Evolutionary conservation across 1,284 basidiomycete species (phyloP), one percentile per base, ranked within the genome.

Genomic region (Dichomitus squalens): DNA sequence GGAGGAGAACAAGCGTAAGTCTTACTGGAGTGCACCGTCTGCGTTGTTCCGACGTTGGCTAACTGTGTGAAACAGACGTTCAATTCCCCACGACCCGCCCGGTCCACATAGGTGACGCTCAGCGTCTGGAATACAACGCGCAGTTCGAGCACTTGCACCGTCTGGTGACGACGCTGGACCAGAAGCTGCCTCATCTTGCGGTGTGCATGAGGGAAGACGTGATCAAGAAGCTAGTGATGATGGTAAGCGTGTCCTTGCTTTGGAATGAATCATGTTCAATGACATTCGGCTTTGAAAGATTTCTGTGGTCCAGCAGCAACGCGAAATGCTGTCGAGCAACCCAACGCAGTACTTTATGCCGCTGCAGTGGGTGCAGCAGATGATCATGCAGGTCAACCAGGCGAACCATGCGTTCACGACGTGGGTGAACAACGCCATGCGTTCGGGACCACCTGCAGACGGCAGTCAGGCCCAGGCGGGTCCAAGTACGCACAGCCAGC

Each of bases 321-420:
- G 81, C 31, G 67, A 66, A 6, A 70, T 84, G 55, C 64, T 83
- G 16, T 68, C 76, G 2, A 71, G 72, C 27, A 52, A 57, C 8
- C 75, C 72, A 52, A 81, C 84, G 25, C 81, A 80, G 39, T 87
- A 79, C 63, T 76, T 87, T 36, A 64, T 87, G 18, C 71, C 67
- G 31, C 55, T 82, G 11, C 67, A 75, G 0, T 73, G 69, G 23
- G 71, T 89, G 34, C 77, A 78, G 41, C 68, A 52, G 35, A 83
- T 87, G 79, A 67, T 75, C n/a, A 18, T 39, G 8, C 80, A 85
- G 59, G 65, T 82, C n/a, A 70, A 69, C 25, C 70, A 70, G 29
- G 73, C 78, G 38, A 71, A 71, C 38, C 78, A 80, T 2, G 66
- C 71, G 31, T 81, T 81, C 64, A 68, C 71, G 41, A 56, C 52